Percentiles rank a stretch among this genome's conserved stretches.
Conservation (phyloP, 345 rosid species). For the Citrus reticulata region DNA sequence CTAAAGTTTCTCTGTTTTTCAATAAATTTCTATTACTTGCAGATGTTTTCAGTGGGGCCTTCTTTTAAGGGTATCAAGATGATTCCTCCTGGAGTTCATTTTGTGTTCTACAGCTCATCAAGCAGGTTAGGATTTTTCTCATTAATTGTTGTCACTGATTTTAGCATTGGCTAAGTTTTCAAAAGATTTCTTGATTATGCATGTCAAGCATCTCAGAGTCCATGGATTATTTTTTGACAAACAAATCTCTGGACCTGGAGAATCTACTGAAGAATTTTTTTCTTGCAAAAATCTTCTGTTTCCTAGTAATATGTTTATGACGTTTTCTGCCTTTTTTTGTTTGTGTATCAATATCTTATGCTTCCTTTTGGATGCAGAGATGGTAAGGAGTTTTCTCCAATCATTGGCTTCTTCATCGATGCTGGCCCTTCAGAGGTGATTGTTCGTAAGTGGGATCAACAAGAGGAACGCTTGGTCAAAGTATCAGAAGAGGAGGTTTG, state of each 20-base stretch:
- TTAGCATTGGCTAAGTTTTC: no score
- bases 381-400: conserved; percentile 83
- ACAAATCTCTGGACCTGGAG: background rate
- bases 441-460: conserved; percentile 73
- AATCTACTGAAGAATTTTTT: background rate
- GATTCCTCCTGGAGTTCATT: conserved; percentile 95
- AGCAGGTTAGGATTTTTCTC: conserved; percentile 43
- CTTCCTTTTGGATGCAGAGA: conserved; percentile 39
- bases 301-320: background rate
- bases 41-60: conserved; percentile 75
- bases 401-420: conserved; percentile 70
- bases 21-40: conserved; percentile 8
- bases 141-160: background rate
- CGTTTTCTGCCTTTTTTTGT: background rate
- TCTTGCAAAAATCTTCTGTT: background rate
- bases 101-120: conserved; percentile 74
- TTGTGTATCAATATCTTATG: background rate
- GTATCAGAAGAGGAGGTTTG: conserved; percentile 84
- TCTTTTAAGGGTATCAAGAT: conserved; percentile 85
- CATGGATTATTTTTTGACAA: no score
- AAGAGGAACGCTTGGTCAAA: conserved; percentile 61
- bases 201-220: no score
- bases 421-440: conserved; percentile 68
- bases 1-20: background rate
- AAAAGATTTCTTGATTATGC: no score